phyloP scores from a whole-genome alignment of 331 rosid genomes.

The Phaseolus coccineus region DNA sequence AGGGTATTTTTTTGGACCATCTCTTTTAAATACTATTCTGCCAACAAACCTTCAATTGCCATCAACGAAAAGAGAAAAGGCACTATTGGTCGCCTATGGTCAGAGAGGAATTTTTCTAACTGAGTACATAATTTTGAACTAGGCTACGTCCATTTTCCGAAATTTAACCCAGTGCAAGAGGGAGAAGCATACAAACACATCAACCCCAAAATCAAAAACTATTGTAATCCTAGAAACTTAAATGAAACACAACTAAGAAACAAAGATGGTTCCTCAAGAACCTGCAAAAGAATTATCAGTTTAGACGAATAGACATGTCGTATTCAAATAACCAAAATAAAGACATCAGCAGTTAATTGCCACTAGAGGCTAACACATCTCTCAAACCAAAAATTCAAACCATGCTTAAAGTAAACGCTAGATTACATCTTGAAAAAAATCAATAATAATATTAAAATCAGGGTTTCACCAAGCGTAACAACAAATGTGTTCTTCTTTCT shows the following conservation, averaged over 20 bases:
- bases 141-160: neutral
- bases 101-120: neutral
- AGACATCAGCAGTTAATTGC: neutral
- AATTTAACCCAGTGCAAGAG: neutral
- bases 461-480: no score
- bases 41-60: neutral
- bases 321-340: neutral
- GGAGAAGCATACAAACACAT: neutral
- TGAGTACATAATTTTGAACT: neutral
- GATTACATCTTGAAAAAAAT: no score
- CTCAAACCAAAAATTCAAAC: neutral
- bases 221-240: neutral
- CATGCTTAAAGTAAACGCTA: neutral
- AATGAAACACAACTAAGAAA: neutral
- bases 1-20: neutral
- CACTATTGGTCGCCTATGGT: neutral
- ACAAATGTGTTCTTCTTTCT: neutral
- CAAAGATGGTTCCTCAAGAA: neutral
- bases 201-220: neutral
- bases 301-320: neutral
- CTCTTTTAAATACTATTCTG: constrained; percentile 2
- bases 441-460: no score
- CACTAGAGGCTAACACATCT: neutral
- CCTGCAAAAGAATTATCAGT: constrained; percentile 12
- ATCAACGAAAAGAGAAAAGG: neutral